phyloP scores from a whole-genome alignment of 2,329 filamentous ascomycete species.

The Myriosclerotinia curreyana region DNA sequence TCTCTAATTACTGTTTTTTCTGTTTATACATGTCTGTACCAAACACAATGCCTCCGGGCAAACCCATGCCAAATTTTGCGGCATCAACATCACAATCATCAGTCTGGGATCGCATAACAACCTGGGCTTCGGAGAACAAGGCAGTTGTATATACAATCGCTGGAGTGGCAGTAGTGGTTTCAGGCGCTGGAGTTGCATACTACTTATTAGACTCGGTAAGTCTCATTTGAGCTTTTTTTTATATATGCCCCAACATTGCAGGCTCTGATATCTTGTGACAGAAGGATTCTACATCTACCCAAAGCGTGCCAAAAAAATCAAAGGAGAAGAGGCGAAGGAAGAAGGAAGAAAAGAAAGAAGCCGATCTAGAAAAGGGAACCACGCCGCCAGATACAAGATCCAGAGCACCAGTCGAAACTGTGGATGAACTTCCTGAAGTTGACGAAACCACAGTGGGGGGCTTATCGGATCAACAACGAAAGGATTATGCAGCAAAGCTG shows the following conservation, averaged over 20 bases:
- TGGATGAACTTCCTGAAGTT: conserved; percentile 68
- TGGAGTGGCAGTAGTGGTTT: conserved; percentile 87
- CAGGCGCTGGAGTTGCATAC: conserved; percentile 88
- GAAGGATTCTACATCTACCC: conserved; percentile 33
- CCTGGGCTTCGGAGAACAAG: conserved; percentile 95
- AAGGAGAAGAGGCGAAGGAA: conserved; percentile 85
- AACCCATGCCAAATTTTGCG: conserved; percentile 36
- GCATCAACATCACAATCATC: conserved; percentile 38
- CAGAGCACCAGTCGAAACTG: conserved; percentile 54
- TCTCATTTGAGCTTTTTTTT: conserved; percentile 26
- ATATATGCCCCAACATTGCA: conserved; percentile 2
- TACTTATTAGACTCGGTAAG: conserved; percentile 68
- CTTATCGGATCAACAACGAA: conserved; percentile 64
- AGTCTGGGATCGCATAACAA: conserved; percentile 79
- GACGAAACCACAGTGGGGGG: conserved; percentile 53
- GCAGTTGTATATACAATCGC: conserved; percentile 94
- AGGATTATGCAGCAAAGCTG: conserved; percentile 83
- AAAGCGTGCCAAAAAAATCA: conserved; percentile 61
- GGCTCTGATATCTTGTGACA: conserved; percentile 29
- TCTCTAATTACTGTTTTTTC: conserved; percentile 32
- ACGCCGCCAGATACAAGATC: conserved; percentile 43
- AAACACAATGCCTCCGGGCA: conserved; percentile 32
- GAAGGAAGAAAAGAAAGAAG: conserved; percentile 70
- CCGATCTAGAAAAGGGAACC: conserved; percentile 66
- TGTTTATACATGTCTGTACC: conserved; percentile 34